A percentile compares a stretch with the other conserved stretches of the same genome.
Evolutionary conservation across 2,329 filamentous ascomycete species (phyloP).

Genomic region (Neonectria neomacrospora): DNA sequence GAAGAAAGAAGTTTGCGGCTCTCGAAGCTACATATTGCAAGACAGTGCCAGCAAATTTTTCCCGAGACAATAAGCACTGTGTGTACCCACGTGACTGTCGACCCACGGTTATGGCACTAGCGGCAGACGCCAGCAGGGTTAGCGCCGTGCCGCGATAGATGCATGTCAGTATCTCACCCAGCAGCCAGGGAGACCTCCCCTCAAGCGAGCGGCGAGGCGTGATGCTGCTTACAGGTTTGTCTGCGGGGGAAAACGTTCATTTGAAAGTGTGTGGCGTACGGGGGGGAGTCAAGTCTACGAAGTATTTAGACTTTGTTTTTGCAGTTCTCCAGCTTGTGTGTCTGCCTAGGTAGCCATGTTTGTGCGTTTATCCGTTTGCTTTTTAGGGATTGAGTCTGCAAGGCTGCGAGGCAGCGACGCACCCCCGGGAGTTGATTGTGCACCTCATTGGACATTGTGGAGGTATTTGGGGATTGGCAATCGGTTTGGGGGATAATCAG

Average conservation of each 20-base stretch:
- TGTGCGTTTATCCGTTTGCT: neutral
- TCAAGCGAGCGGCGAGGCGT: conserved; percentile 9
- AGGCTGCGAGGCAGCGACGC: neutral
- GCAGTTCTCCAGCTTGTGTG: neutral
- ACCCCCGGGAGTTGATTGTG: conserved; percentile 1
- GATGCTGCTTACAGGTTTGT: conserved; percentile 21
- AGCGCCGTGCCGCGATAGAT: conserved; percentile 42
- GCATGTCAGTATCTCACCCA: conserved; percentile 36
- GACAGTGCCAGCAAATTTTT: conserved; percentile 49
- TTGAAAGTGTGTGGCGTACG: conserved; percentile 18
- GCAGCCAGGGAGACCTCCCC: conserved; percentile 9
- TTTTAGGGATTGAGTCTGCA: neutral
- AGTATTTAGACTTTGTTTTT: conserved; percentile 1
- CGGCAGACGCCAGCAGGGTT: conserved; percentile 29
- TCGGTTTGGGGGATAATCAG: conserved; percentile 23
- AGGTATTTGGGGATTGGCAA: conserved; percentile 1
- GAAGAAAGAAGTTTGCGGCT: conserved; percentile 33
- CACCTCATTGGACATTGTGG: conserved; percentile 8
- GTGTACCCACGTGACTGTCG: conserved; percentile 36
- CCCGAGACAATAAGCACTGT: conserved; percentile 43
- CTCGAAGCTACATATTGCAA: conserved; percentile 46
- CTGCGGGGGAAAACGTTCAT: conserved; percentile 13
- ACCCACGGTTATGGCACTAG: conserved; percentile 30
- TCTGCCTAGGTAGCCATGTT: neutral
- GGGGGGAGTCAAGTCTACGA: conserved; percentile 5